phyloP scores from a whole-genome alignment of 1,139 yeast species.

The Pichia kudriavzevii region DNA sequence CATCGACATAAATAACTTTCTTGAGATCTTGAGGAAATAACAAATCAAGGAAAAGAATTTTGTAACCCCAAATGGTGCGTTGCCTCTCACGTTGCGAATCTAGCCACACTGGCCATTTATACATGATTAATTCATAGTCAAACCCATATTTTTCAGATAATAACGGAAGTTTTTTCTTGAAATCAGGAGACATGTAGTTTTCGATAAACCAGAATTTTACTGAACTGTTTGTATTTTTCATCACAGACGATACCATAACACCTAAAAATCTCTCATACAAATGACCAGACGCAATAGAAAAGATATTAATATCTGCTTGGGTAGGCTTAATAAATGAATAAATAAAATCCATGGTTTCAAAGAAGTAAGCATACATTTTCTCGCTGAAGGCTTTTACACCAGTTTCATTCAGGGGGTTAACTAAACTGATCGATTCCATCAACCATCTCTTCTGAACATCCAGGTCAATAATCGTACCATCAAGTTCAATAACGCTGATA shows the following conservation, averaged over 20 bases:
- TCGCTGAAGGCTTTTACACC: no score
- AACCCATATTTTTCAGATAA: conserved; percentile 53
- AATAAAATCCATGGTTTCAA: background rate
- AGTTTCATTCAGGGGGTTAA: conserved; percentile 14
- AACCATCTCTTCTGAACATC: conserved; percentile 38
- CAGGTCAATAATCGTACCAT: conserved; percentile 44
- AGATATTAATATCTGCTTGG: conserved; percentile 73
- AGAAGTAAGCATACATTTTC: background rate
- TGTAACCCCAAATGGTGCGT: conserved; percentile 82
- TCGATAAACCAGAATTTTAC: conserved; percentile 88
- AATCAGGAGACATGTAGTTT: conserved; percentile 64
- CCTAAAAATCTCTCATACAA: conserved; percentile 65
- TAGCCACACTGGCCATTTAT: conserved; percentile 91
- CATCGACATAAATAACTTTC: conserved; percentile 77
- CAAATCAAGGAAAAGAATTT: conserved; percentile 78
- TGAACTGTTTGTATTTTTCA: conserved; percentile 49
- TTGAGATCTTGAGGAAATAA: conserved; percentile 73
- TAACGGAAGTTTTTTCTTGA: conserved; percentile 53
- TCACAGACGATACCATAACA: conserved; percentile 75
- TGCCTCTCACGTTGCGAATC: conserved; percentile 69
- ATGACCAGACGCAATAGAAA: conserved; percentile 76
- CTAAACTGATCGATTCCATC: conserved; percentile 32
- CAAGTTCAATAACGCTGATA: conserved; percentile 33
- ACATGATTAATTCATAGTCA: conserved; percentile 65
- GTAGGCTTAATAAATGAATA: background rate